Evolutionary conservation across 345 rosid genomes (phyloP).

Genomic region (Kandelia obovata): DNA sequence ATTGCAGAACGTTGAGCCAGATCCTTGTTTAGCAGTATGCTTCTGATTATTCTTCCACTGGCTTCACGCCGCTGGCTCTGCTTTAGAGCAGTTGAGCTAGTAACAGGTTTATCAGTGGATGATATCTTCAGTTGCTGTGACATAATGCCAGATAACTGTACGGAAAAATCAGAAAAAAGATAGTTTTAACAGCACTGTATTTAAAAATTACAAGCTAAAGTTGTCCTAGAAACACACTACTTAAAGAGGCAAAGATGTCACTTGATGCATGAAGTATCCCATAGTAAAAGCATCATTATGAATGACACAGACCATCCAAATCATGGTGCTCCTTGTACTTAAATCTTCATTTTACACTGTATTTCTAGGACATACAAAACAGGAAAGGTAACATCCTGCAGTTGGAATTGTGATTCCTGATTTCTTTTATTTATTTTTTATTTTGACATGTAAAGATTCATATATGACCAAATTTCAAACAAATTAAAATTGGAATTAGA

Average conservation of each 20-base stretch:
- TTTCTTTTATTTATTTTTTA: too few species aligned
- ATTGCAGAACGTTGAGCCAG: constrained; percentile 33
- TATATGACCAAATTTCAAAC: too few species aligned
- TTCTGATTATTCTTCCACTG: constrained; percentile 40
- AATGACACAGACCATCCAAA: too few species aligned
- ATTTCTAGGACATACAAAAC: too few species aligned
- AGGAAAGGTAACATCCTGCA: too few species aligned
- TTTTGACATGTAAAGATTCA: too few species aligned
- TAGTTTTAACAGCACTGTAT: background rate
- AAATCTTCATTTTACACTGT: too few species aligned
- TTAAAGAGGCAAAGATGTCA: background rate
- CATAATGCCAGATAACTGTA: constrained; percentile 29
- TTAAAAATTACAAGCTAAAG: background rate
- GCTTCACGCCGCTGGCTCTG: constrained; percentile 46
- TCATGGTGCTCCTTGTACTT: too few species aligned
- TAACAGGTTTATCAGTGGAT: constrained; percentile 28
- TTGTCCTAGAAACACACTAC: background rate
- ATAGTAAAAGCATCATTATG: too few species aligned
- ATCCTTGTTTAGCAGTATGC: constrained; percentile 51
- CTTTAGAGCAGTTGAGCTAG: constrained; percentile 33
- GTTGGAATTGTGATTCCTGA: too few species aligned
- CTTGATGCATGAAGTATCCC: too few species aligned
- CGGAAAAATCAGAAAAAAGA: constrained; percentile 4
- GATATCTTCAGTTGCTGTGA: constrained; percentile 23
- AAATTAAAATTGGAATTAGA: too few species aligned